Percentiles rank a stretch among this genome's conserved stretches.
phyloP scores from a whole-genome alignment of 805 yeast genomes.

The Clavispora fructus region DNA sequence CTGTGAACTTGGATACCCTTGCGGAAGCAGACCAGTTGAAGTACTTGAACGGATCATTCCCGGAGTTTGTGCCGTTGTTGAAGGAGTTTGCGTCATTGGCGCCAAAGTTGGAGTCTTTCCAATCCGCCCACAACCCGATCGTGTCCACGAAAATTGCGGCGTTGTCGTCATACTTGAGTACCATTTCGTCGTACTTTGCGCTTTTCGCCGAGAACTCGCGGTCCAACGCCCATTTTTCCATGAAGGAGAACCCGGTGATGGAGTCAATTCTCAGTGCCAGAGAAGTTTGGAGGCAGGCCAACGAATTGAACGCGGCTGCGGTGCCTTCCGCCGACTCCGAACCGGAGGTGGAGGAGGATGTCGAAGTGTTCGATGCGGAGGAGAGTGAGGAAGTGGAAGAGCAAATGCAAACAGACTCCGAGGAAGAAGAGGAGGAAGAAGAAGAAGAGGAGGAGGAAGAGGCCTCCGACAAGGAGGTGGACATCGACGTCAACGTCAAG shows the following conservation, averaged over 20 bases:
- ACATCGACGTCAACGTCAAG: constrained; percentile 39
- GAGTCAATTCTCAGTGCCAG: constrained; percentile 74
- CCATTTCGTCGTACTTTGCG: constrained; percentile 75
- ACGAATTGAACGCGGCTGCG: constrained; percentile 20
- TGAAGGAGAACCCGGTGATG: constrained; percentile 91
- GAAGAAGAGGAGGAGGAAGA: constrained; percentile 2
- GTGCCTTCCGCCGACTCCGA: neutral
- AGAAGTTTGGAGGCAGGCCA: constrained; percentile 87
- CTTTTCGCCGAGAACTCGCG: constrained; percentile 55
- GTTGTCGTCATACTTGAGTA: constrained; percentile 70
- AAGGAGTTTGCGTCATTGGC: constrained; percentile 50
- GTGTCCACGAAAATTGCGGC: constrained; percentile 57
- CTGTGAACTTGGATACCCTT: constrained; percentile 25
- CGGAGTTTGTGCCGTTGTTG: constrained; percentile 77
- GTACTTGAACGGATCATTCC: constrained; percentile 58
- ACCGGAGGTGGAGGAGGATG: neutral
- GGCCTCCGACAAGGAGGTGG: constrained; percentile 31
- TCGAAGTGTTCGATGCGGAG: constrained; percentile 8
- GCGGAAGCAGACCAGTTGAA: constrained; percentile 49
- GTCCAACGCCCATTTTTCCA: constrained; percentile 49
- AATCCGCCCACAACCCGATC: constrained; percentile 22
- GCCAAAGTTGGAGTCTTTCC: constrained; percentile 37
- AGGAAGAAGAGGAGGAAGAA: constrained; percentile 7
- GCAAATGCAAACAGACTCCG: constrained; percentile 6
- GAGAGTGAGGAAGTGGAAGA: constrained; percentile 17